Conservation (phyloP, 2,329 filamentous ascomycete genomes). For the Pseudofabraea citricarpa region DNA sequence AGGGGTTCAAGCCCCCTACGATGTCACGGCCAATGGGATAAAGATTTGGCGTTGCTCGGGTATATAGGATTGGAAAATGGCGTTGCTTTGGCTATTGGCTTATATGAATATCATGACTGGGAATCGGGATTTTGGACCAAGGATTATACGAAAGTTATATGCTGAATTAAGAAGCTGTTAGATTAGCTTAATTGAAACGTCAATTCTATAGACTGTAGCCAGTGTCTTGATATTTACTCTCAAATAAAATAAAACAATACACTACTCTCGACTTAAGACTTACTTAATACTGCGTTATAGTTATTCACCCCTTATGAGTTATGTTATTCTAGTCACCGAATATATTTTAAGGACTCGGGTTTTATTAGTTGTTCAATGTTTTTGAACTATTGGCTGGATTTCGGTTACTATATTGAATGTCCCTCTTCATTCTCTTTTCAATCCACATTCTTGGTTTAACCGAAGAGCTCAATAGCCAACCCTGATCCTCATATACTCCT, state of each 20-base stretch:
- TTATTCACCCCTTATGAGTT: no score
- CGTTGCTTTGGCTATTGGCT: background rate
- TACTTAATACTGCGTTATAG: no score
- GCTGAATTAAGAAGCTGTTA: background rate
- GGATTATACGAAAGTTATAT: background rate
- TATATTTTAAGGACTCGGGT: no score
- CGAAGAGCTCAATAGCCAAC: background rate
- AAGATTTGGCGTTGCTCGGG: background rate
- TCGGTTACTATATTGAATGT: background rate
- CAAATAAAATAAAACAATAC: no score
- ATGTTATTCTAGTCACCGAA: no score
- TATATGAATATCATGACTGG: no score
- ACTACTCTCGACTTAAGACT: no score
- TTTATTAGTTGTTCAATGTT: no score
- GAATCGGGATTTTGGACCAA: background rate
- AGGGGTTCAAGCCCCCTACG: conserved; percentile 22
- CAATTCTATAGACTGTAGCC: background rate
- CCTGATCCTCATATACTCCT: background rate
- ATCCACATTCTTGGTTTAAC: no score
- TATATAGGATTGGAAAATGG: background rate
- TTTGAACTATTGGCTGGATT: no score
- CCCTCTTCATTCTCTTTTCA: background rate
- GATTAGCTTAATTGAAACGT: background rate
- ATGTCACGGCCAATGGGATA: conserved; percentile 11
- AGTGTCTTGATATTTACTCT: background rate